phyloP scores from a whole-genome alignment of 345 rosid species.

The Sisymbrium altissimum region DNA sequence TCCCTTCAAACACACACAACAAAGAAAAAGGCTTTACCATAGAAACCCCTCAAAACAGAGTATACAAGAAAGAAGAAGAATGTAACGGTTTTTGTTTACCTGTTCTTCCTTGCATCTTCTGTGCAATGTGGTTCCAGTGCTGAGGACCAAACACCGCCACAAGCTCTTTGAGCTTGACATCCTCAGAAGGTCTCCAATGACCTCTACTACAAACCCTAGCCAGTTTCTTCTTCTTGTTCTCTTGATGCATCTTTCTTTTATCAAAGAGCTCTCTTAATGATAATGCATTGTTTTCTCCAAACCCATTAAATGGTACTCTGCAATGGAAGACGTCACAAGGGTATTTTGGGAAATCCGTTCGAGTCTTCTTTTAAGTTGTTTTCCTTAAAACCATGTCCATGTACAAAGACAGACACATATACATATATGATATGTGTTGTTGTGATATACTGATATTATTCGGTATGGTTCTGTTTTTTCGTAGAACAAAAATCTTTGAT shows the following conservation, averaged over 20 bases:
- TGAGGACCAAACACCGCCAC: conserved; percentile 73
- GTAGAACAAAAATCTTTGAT: not conserved
- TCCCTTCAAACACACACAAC: conserved; percentile 39
- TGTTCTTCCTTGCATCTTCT: conserved; percentile 74
- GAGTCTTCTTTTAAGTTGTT: not conserved
- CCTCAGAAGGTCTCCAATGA: conserved; percentile 25
- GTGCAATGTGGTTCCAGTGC: conserved; percentile 82
- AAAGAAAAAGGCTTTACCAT: not conserved
- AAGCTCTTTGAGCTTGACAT: conserved; percentile 43
- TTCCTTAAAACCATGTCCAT: conserved; percentile 10
- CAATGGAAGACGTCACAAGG: conserved; percentile 5
- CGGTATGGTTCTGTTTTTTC: not conserved
- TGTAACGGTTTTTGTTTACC: conserved; percentile 35
- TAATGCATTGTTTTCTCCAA: conserved; percentile 21
- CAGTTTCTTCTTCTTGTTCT: not conserved
- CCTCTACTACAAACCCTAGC: conserved; percentile 21
- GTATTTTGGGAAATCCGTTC: conserved; percentile 19
- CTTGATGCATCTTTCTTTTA: conserved; percentile 16
- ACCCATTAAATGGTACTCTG: conserved; percentile 13
- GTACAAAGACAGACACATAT: not conserved
- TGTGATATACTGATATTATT: not conserved
- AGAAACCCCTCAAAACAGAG: not conserved
- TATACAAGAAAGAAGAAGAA: not conserved
- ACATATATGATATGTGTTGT: not conserved
- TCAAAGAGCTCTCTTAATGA: not conserved